Evolutionary conservation across 1,284 basidiomycete genomes (phyloP), one percentile per base, ranked within the genome.

Genomic region (Trichosporon inkin): DNA sequence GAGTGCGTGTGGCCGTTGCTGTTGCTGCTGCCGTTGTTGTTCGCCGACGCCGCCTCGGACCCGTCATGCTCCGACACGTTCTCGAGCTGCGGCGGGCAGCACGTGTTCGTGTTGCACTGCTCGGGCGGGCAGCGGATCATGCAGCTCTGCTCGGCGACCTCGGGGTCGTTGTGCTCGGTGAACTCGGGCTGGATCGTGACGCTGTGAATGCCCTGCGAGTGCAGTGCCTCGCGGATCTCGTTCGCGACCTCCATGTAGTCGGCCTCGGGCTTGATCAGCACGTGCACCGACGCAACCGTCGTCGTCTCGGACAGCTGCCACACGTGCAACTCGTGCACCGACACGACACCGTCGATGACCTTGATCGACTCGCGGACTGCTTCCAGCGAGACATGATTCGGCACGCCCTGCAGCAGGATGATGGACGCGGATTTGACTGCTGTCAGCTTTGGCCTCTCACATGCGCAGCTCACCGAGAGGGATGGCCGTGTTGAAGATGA

Each of bases 351-450:
- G 2, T 88, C 83, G 16, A 97, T 88, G 6, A 80, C 79, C 24
- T 89, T 81, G 64, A 99, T 93, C 6, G 88, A 86, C 14, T 82
- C 78, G 55, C 89, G 86, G 16, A 99, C 89, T 61, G 87, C 85
- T 22, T 95, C 92, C 36, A 99, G 83, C 4, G 92, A 92, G 16
- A 99, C 85, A 10, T 88, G 88, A 0, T 88, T 82, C 0, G 96
- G 96, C 1, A 98, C 95, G 44, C 90, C 95, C 79, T 99, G 96
- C 7, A 99, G 82, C n/a, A 99, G 82, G 73, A 99, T 98, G 79
- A 92, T 94, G 11, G 93, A 93, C 4, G 95, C 90, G 66, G 91
- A 93, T 76, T 88, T 89, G 67, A 96, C 94, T 88, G 53, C 55
- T 47, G 58, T 66, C 36, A 67, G 62, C 22, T 4, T 4, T 38